Percentiles rank a stretch among this genome's conserved stretches.
Conservation (phyloP, 148 eudicot species). For the Silene conica region DNA sequence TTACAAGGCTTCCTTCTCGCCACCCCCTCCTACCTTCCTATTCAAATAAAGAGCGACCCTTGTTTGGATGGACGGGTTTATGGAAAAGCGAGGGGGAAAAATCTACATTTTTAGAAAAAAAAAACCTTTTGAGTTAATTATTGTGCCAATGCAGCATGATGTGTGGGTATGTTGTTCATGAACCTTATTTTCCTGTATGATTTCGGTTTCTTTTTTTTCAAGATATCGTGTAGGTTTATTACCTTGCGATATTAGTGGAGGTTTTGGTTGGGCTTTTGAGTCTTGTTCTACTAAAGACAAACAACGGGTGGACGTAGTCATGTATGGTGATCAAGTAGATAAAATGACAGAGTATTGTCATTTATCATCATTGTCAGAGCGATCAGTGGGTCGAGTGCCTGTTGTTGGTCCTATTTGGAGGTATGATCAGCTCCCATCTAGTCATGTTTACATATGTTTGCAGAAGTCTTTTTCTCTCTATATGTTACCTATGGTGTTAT, state of each 20-base stretch:
- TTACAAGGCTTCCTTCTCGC: no score
- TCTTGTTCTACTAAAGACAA: constrained; percentile 1
- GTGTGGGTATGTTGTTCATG: background rate
- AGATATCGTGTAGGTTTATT: constrained; percentile 53
- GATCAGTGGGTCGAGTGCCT: background rate
- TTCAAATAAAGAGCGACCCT: background rate
- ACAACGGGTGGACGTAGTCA: constrained; percentile 29
- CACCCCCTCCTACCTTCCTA: no score
- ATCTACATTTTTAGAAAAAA: background rate
- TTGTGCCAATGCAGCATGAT: background rate
- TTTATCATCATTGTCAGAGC: background rate
- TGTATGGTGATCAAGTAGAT: constrained; percentile 10
- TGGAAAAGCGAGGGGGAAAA: background rate
- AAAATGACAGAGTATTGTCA: background rate
- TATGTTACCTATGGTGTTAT: background rate
- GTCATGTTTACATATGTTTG: no score
- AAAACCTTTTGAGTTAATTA: background rate
- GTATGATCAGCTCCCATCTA: constrained; percentile 11
- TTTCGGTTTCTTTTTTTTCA: constrained; percentile 15
- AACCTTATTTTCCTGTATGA: background rate
- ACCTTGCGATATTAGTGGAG: constrained; percentile 38
- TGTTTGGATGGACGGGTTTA: background rate
- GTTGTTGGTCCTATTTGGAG: constrained; percentile 18
- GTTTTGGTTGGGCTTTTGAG: constrained; percentile 54
- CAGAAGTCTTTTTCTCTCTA: background rate